Evolutionary conservation across 768 basidiomycete species (phyloP), one percentile per base, ranked within the genome.

Genomic region (Tephrocybe sp.): DNA sequence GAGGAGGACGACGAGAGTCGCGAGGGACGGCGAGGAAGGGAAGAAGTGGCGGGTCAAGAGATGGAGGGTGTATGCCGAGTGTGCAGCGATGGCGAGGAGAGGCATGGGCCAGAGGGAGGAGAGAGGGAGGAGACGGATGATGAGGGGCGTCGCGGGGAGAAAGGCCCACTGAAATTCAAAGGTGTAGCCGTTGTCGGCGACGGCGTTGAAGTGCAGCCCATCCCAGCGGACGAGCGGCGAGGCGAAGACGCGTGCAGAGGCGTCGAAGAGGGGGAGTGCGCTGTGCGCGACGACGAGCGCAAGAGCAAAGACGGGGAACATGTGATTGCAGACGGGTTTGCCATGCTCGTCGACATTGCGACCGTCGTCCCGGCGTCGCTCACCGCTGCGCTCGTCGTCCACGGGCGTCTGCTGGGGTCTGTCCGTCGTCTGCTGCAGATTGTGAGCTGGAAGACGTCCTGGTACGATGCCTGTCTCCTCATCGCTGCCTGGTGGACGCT

Each of bases 91-190:
- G 4, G 69, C 63, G 33, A 75, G 62, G 18, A 77, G 34, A 7
- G 68, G 62, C 1, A 72, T 65, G 2, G 69, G 66, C 2, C 69
- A 55, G 31, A 80, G 62, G 13, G 75, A 47, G 11, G 56, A 12
- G 58, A 11, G 49, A 7, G 37, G 57, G 3, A 56, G 50, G 34
- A 55, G 44, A 1, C 77, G 71, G 65, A 91, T 75, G 42, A 88
- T 42, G 10, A 69, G 59, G 3, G 89, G 78, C 21, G 80, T 65
- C 4, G 79, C 90, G 2, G 91, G 88, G 53, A 92, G 78, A 65
- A 92, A 98, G 0, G 95, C 95, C 78, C 88, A 89, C 55, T 90
- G 75, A 58, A 95, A 79, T 62, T 98, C 95, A 62, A 81, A 83
- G 23, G 67, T 57, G 56, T 79, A 79, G 40, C 73, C 78, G 10